phyloP scores from a whole-genome alignment of 495 filamentous ascomycete species.

The Neurospora sp. region DNA sequence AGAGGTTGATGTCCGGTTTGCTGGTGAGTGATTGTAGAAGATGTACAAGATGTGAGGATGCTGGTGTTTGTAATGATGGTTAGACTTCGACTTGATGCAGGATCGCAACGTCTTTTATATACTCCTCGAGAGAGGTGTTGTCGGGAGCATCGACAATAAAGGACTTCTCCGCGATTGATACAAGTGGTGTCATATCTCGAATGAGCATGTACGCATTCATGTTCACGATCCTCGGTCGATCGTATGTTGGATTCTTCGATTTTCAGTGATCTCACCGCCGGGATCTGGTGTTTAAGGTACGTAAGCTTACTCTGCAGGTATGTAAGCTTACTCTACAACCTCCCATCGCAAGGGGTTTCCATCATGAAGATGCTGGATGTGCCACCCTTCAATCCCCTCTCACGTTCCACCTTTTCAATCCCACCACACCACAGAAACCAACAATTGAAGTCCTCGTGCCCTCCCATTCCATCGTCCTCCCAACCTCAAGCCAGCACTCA shows the following conservation, averaged over 20 bases:
- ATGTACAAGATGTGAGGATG: not conserved
- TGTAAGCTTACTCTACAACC: too few relatives aligned
- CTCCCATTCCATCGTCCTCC: too few relatives aligned
- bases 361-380: too few relatives aligned
- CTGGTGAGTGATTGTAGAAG: not conserved
- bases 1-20: not conserved
- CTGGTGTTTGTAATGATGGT: not conserved
- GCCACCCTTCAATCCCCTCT: too few relatives aligned
- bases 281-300: too few relatives aligned
- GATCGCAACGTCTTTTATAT: not conserved
- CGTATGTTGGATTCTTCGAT: too few relatives aligned
- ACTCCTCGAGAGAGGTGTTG: not conserved
- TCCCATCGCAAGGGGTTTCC: too few relatives aligned
- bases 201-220: not conserved
- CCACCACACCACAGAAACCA: not conserved
- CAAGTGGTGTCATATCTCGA: not conserved
- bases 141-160: not conserved
- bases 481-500: not conserved
- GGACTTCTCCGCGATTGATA: not conserved
- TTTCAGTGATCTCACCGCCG: too few relatives aligned
- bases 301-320: too few relatives aligned
- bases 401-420: not conserved
- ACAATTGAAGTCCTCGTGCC: not conserved
- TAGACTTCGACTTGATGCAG: not conserved
- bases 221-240: too few relatives aligned